phyloP scores from a whole-genome alignment of 495 filamentous ascomycete species.

The Penicillium longicatenatum region DNA sequence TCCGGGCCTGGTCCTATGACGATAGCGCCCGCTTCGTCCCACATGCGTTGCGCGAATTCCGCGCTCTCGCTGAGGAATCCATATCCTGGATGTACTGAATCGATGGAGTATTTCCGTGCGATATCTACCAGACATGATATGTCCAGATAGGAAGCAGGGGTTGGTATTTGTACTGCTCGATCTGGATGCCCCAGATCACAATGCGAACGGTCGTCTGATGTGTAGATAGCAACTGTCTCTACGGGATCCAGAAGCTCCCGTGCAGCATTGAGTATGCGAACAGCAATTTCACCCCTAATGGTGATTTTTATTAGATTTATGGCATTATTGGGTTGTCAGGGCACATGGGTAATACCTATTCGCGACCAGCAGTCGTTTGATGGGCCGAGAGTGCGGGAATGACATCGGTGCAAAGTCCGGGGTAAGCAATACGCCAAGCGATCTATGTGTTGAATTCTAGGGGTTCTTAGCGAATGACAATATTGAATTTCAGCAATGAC shows the following conservation, averaged over 20 bases:
- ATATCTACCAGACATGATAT: conserved; percentile 48
- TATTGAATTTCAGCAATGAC: too few species aligned
- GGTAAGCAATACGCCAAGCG: conserved; percentile 8
- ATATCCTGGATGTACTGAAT: conserved; percentile 63
- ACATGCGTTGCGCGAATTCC: conserved; percentile 55
- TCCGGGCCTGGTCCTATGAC: conserved; percentile 59
- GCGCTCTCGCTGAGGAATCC: conserved; percentile 63
- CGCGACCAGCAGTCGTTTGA: conserved; percentile 56
- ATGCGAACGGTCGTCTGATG: conserved; percentile 54
- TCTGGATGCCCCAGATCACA: conserved; percentile 47
- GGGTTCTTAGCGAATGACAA: not conserved
- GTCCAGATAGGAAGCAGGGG: conserved; percentile 54
- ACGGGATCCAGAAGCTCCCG: conserved; percentile 50
- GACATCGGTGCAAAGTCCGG: conserved; percentile 21
- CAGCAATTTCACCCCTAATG: conserved; percentile 61
- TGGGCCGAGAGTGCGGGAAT: conserved; percentile 33
- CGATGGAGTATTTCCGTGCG: conserved; percentile 50
- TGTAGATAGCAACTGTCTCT: conserved; percentile 57
- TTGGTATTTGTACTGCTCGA: conserved; percentile 49
- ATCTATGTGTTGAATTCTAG: not conserved
- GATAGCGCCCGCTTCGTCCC: conserved; percentile 46
- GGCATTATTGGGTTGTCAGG: not conserved
- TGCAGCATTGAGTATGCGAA: conserved; percentile 57
- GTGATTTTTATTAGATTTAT: not conserved
- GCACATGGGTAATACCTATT: conserved; percentile 48